Percentiles rank a stretch among this genome's conserved stretches.
phyloP scores from a whole-genome alignment of 305 asterid species.

The Solanum hybrid region DNA sequence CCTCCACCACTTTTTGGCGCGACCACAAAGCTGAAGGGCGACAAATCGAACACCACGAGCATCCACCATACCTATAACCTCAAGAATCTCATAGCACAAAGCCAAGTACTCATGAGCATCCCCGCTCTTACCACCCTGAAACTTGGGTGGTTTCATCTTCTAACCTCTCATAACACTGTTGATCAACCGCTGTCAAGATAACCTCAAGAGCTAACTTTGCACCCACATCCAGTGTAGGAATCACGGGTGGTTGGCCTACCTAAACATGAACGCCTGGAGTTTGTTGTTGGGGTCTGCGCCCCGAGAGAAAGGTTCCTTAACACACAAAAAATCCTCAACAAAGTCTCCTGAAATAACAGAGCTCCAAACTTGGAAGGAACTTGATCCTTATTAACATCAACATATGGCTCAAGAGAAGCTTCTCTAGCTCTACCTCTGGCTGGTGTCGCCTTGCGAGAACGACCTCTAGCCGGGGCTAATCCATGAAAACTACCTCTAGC shows the following conservation, averaged over 20 bases:
- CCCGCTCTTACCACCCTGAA: neutral
- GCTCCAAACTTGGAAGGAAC: neutral
- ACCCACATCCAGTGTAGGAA: neutral
- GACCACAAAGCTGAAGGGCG: neutral
- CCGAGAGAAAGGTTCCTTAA: neutral
- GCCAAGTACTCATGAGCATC: neutral
- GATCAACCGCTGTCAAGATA: neutral
- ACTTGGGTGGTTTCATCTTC: neutral
- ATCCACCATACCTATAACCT: neutral
- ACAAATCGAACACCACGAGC: neutral
- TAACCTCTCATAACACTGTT: neutral
- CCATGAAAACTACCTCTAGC: neutral
- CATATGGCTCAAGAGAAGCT: neutral
- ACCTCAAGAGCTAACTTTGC: neutral
- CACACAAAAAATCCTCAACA: neutral
- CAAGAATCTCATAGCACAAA: neutral
- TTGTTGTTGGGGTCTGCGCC: neutral
- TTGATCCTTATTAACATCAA: neutral
- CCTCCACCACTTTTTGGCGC: neutral
- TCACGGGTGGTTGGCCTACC: neutral
- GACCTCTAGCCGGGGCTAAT: neutral
- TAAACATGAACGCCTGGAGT: neutral
- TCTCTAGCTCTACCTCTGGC: too few relatives aligned
- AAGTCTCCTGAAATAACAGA: neutral
- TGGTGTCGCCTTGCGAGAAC: neutral